Conservation (phyloP, 139 green algal species). For the Coelastrella sp. region DNA sequence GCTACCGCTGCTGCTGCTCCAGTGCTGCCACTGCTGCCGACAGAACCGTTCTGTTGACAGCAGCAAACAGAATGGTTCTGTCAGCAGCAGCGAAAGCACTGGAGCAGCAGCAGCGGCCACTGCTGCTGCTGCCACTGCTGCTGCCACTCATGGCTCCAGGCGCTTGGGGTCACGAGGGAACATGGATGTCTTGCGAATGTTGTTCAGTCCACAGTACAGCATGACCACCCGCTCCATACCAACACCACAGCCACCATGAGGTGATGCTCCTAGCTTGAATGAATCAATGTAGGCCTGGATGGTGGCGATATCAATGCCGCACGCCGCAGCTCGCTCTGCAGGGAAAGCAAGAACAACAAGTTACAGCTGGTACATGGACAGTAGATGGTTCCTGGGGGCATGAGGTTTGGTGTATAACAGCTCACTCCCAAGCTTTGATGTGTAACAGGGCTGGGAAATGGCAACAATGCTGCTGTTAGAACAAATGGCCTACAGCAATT, state of each 20-base stretch:
- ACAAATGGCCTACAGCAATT: too few species aligned
- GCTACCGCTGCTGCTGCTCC: too few species aligned
- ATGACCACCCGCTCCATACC: conserved; percentile 98
- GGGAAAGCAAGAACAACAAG: neutral
- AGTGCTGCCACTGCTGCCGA: too few species aligned
- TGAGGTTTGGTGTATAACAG: neutral
- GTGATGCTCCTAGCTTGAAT: conserved; percentile 93
- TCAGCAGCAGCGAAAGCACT: too few species aligned
- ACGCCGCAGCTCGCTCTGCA: conserved; percentile 72
- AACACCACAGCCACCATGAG: conserved; percentile 94
- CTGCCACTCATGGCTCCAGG: conserved; percentile 80
- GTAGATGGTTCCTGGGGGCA: neutral
- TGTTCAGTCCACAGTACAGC: conserved; percentile 97
- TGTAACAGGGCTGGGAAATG: too few species aligned
- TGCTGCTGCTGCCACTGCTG: neutral
- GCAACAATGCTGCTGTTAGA: too few species aligned
- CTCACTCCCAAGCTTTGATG: too few species aligned
- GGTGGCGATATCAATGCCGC: conserved; percentile 81
- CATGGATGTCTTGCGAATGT: conserved; percentile 98
- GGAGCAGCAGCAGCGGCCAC: too few species aligned
- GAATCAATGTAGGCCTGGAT: conserved; percentile 96
- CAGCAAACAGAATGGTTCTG: too few species aligned
- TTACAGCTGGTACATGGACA: neutral
- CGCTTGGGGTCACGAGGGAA: conserved; percentile 98
- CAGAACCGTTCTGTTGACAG: too few species aligned